Base-by-base conservation (phyloP, 2,329 filamentous ascomycete species). In the Neonectria neomacrospora region DNA sequence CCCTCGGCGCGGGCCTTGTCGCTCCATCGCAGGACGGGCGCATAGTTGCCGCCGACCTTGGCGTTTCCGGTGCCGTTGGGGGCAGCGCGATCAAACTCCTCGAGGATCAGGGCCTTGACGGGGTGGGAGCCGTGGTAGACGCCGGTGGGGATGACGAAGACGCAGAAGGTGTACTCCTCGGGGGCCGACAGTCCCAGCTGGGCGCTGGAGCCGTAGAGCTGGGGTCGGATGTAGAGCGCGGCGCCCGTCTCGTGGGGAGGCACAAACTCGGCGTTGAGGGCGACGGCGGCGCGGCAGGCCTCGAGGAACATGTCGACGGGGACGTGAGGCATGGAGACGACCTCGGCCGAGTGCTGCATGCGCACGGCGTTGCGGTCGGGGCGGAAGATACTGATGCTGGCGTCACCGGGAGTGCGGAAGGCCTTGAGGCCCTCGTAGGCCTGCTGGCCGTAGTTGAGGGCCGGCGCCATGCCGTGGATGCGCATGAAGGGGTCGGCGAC, bases 401-500 rank as follows among this genome's bases (percentile, higher is more conserved):
- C 77, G 77, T 91, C 88, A 61, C 86, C 82, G 18, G 93, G 91
- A 2, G 85, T 83, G 67, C 95, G 93, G 86, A 97, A 97, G 58
- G 95, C 94, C 80, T 98, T 98, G 77, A 98, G 89, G n/a, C 96
- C 96, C 79, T 99, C 96, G 83, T 97, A 99, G 73, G 93, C 95
- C 82, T 98, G 96, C 77, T 97, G 94, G 62, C 95, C 94, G 79
- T 99, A 99, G 85, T 99, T 99, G 69, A 98, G 88, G 45, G 89
- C 95, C 0, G 96, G 94, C 0, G 94, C 90, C 92, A 99, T 96
- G 79, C 95, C 96, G 80, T 98, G 95, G 76, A 98, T 89, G 69
- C 90, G 90, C 72, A 98, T 88, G 82, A 86, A 94, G 7, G 95
- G 95, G 73, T 95, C 92, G 64, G 88, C 80, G 65, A 97, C 89